phyloP scores from a whole-genome alignment of 768 basidiomycete species.

The Tephrocybe sp. region DNA sequence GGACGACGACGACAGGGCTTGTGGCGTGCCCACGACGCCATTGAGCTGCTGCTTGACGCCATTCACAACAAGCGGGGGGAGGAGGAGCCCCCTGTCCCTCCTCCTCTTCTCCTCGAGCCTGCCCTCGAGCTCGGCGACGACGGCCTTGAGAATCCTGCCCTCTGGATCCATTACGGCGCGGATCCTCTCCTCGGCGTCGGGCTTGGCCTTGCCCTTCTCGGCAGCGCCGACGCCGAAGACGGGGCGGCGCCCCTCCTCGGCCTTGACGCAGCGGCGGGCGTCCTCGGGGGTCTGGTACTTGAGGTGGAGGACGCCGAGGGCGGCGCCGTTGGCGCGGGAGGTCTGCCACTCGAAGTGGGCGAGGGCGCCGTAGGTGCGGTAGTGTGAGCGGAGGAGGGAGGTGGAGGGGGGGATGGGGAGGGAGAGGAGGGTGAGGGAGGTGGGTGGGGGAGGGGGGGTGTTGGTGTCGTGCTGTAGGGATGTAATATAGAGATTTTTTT shows the following conservation, averaged over 20 bases:
- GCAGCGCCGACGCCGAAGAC: slow-evolving; percentile 40
- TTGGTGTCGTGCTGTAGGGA: slow-evolving; percentile 66
- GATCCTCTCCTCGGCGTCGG: slow-evolving; percentile 40
- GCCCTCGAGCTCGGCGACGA: slow-evolving; percentile 66
- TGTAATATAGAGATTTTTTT: slow-evolving; percentile 5
- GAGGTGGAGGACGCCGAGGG: slow-evolving; percentile 80
- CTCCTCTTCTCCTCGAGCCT: slow-evolving; percentile 45
- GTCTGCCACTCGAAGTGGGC: slow-evolving; percentile 73
- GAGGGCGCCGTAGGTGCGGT: slow-evolving; percentile 62
- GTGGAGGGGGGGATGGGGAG: slow-evolving; percentile 74
- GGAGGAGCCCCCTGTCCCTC: slow-evolving; percentile 26
- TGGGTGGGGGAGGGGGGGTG: slow-evolving; percentile 62
- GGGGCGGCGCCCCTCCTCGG: slow-evolving; percentile 64
- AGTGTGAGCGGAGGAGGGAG: slow-evolving; percentile 62
- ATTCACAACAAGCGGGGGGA: neutral
- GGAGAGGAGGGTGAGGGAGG: no score
- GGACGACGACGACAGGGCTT: no score
- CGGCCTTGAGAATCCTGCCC: slow-evolving; percentile 59
- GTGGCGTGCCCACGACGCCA: no score
- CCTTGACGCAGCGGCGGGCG: slow-evolving; percentile 64
- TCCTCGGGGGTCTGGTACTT: slow-evolving; percentile 65
- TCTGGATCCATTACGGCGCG: slow-evolving; percentile 81
- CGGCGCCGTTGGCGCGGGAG: slow-evolving; percentile 76
- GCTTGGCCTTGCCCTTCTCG: slow-evolving; percentile 35
- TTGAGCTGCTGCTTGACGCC: no score